Evolutionary conservation across 2,329 filamentous ascomycete genomes (phyloP).

Genomic region (Corniculantispora saksenae): DNA sequence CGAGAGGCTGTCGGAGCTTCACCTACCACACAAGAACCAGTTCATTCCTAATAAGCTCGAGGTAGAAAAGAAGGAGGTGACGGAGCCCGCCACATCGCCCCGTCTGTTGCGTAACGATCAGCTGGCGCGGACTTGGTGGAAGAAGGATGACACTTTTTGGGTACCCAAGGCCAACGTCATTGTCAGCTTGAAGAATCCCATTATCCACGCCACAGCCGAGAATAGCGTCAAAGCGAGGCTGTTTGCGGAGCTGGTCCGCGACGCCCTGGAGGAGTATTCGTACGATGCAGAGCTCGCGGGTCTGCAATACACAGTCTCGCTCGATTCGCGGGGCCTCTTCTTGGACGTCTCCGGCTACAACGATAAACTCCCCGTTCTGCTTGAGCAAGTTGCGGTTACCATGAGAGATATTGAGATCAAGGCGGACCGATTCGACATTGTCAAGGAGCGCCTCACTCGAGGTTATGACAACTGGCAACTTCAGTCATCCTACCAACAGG

Average conservation of each 20-base stretch:
- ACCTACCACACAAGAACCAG: conserved; percentile 89
- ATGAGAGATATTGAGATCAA: conserved; percentile 83
- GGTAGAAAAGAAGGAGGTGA: conserved; percentile 91
- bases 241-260: conserved; percentile 82
- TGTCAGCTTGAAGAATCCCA: conserved; percentile 75
- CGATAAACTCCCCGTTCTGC: conserved; percentile 86
- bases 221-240: conserved; percentile 77
- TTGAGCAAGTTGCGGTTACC: conserved; percentile 84
- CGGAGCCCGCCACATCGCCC: conserved; percentile 71
- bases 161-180: conserved; percentile 90
- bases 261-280: conserved; percentile 87
- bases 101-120: conserved; percentile 84
- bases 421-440: conserved; percentile 85
- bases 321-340: conserved; percentile 72
- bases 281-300: conserved; percentile 96
- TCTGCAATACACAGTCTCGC: conserved; percentile 75
- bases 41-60: conserved; percentile 93
- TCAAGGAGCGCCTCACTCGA: conserved; percentile 80
- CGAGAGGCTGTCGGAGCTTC: conserved; percentile 68
- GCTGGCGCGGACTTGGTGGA: conserved; percentile 85
- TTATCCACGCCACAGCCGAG: conserved; percentile 77
- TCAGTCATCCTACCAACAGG: conserved; percentile 85
- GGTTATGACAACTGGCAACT: conserved; percentile 85
- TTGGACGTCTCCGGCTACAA: conserved; percentile 89
- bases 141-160: conserved; percentile 98